Evolutionary conservation across 2,329 filamentous ascomycete species (phyloP).

Genomic region (Hypoxylon sp.): DNA sequence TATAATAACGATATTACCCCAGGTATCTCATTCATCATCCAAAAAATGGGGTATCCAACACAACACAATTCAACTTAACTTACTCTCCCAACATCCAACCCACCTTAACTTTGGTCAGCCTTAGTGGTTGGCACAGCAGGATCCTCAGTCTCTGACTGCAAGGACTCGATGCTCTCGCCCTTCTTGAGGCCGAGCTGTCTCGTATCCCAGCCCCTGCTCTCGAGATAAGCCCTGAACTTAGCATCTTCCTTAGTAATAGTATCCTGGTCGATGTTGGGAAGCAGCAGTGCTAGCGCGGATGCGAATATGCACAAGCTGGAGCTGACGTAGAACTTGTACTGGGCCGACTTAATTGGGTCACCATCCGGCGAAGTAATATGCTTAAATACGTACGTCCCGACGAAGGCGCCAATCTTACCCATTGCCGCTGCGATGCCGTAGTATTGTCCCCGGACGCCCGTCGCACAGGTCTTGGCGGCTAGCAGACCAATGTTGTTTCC

Average conservation of each 20-base stretch:
- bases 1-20: constrained; percentile 5
- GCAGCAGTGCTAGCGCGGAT: constrained; percentile 74
- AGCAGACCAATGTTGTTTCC: constrained; percentile 93
- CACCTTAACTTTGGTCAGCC: constrained; percentile 9
- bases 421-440: constrained; percentile 79
- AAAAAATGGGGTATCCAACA: constrained; percentile 34
- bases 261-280: constrained; percentile 87
- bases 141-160: constrained; percentile 35
- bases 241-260: constrained; percentile 85
- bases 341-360: constrained; percentile 71
- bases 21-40: constrained; percentile 1
- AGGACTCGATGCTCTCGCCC: constrained; percentile 53
- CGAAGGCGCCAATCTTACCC: constrained; percentile 86
- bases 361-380: constrained; percentile 76
- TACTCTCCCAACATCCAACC: neutral
- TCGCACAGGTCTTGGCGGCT: constrained; percentile 89
- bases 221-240: constrained; percentile 81
- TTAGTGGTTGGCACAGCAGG: constrained; percentile 24
- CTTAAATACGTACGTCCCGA: constrained; percentile 86
- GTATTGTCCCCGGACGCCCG: constrained; percentile 83
- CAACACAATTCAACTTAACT: constrained; percentile 17
- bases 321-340: constrained; percentile 93
- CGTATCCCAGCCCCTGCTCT: constrained; percentile 82
- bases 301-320: constrained; percentile 82
- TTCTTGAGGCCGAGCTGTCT: constrained; percentile 64